Conservation (phyloP, 139 green algal genomes). For the Picochlorum sp. region DNA sequence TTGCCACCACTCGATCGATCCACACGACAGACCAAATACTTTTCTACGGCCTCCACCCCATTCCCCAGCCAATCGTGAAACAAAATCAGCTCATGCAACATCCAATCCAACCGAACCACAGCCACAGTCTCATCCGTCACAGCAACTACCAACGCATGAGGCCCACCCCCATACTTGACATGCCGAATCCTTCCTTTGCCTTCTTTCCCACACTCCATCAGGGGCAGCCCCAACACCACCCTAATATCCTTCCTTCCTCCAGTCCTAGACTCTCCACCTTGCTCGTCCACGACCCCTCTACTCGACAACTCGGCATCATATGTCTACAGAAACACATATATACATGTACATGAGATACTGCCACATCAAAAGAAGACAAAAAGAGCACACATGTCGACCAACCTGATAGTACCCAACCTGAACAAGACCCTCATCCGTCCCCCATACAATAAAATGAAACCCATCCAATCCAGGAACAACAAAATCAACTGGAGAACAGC, state of each 20-base stretch:
- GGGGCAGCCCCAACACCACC: background rate
- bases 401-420: slow-evolving; percentile 13
- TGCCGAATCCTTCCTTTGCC: background rate
- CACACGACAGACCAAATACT: background rate
- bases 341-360: too few relatives aligned
- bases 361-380: background rate
- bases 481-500: slow-evolving; percentile 12
- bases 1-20: background rate
- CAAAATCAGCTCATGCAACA: background rate
- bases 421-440: slow-evolving; percentile 5
- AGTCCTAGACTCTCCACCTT: background rate
- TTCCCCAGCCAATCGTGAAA: background rate
- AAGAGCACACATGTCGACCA: background rate
- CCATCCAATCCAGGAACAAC: slow-evolving; percentile 15
- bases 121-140: slow-evolving; percentile 8
- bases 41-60: background rate
- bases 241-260: background rate
- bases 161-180: slow-evolving; percentile 15
- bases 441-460: slow-evolving; percentile 18
- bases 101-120: slow-evolving; percentile 16
- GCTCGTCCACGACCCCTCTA: too few relatives aligned
- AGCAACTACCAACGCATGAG: slow-evolving; percentile 22
- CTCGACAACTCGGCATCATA: background rate
- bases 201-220: background rate
- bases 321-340: background rate